Percentiles rank a stretch among this genome's conserved stretches.
Evolutionary conservation across 768 basidiomycete genomes (phyloP).

Genomic region (Boletus pseudo-olivaceus): DNA sequence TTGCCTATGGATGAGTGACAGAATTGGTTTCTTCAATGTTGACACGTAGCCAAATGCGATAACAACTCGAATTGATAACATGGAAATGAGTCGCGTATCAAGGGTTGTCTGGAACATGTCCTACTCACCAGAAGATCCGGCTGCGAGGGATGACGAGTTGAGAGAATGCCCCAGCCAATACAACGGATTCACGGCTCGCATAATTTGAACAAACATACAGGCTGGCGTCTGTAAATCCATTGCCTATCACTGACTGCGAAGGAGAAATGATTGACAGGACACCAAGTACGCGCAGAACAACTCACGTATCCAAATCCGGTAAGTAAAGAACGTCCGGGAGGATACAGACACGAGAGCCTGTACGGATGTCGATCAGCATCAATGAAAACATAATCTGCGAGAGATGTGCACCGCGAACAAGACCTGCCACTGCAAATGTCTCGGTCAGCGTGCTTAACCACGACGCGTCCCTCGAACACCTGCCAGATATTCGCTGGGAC

Average conservation of each 20-base stretch:
- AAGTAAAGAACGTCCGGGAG: slow-evolving; percentile 6
- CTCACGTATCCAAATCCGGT: slow-evolving; percentile 11
- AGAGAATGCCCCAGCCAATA: neutral
- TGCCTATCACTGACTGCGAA: slow-evolving; percentile 1
- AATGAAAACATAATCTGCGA: no score
- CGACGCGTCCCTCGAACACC: neutral
- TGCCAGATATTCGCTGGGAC: slow-evolving; percentile 5
- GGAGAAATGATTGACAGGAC: neutral
- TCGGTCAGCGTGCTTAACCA: neutral
- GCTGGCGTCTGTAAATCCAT: neutral
- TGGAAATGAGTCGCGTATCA: neutral
- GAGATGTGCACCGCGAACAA: neutral
- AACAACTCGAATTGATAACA: neutral
- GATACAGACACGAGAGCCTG: slow-evolving; percentile 7
- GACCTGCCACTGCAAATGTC: neutral
- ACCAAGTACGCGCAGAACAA: neutral
- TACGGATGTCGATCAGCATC: neutral
- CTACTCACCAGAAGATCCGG: slow-evolving; percentile 2
- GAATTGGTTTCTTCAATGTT: neutral
- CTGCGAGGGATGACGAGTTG: neutral
- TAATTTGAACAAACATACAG: slow-evolving; percentile 1
- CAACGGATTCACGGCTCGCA: neutral
- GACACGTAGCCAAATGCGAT: slow-evolving; percentile 1
- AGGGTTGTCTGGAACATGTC: neutral
- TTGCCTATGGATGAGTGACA: neutral